A percentile compares a stretch with the other conserved stretches of the same genome.
Conservation (phyloP, 2,329 filamentous ascomycete species). For the Bipolaris sorokiniana region DNA sequence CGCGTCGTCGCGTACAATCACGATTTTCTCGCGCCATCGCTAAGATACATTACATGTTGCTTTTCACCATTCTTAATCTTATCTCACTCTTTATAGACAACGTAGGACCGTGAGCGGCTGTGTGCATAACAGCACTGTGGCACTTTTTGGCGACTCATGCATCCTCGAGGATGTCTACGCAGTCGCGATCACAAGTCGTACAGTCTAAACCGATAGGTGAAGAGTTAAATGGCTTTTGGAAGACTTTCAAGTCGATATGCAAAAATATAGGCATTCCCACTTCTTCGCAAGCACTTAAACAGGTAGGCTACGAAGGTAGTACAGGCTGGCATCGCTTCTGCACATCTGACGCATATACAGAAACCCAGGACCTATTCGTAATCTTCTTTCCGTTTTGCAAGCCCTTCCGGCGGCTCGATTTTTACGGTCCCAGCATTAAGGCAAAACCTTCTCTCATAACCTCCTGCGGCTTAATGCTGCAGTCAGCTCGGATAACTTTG, state of each 20-base stretch:
- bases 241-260: constrained; percentile 5
- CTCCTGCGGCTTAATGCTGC: background rate
- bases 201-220: constrained; percentile 17
- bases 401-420: constrained; percentile 1
- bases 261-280: background rate
- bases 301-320: constrained; percentile 3
- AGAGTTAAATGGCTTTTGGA: constrained; percentile 16
- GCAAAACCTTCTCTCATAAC: background rate
- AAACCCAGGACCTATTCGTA: background rate
- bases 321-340: background rate
- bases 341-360: constrained; percentile 2
- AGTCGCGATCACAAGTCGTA: constrained; percentile 10
- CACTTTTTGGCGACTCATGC: background rate
- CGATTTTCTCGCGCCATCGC: background rate
- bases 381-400: background rate
- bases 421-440: background rate
- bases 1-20: background rate
- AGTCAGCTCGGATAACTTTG: too few species aligned
- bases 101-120: background rate
- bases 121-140: background rate
- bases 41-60: background rate
- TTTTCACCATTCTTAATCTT: background rate
- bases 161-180: constrained; percentile 9
- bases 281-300: background rate
- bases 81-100: background rate